These are phyloP conservation scores for Aspergillus coremiiformis DNA, from an alignment of 495 filamentous ascomycete genomes.

Conservation along the genomic window DNA sequence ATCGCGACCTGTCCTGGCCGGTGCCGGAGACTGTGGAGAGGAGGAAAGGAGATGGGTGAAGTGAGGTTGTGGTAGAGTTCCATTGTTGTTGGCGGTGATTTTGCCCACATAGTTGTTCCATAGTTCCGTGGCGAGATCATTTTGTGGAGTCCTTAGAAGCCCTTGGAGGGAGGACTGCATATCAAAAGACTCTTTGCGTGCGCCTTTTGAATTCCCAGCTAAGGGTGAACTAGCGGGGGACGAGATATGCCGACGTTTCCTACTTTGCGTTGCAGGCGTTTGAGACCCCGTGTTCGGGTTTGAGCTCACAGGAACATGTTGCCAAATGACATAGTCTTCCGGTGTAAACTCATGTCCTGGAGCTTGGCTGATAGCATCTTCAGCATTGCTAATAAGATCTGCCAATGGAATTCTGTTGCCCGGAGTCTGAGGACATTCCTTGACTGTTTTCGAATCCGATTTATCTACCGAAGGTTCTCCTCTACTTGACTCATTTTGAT, in stretches of 20 bases:
- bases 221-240: slow-evolving; percentile 70
- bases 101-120: slow-evolving; percentile 71
- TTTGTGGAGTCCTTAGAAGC: slow-evolving; percentile 64
- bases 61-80: slow-evolving; percentile 39
- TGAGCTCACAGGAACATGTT: slow-evolving; percentile 46
- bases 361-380: slow-evolving; percentile 43
- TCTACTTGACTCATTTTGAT: slow-evolving; percentile 19
- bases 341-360: slow-evolving; percentile 47
- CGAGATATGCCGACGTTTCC: slow-evolving; percentile 72
- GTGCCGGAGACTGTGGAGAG: slow-evolving; percentile 55
- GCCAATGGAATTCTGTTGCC: slow-evolving; percentile 65
- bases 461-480: slow-evolving; percentile 20
- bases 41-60: slow-evolving; percentile 64
- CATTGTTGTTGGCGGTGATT: slow-evolving; percentile 31
- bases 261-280: slow-evolving; percentile 46
- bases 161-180: slow-evolving; percentile 46
- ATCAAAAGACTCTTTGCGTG: slow-evolving; percentile 37
- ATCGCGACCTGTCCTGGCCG: slow-evolving; percentile 34
- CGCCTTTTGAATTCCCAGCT: slow-evolving; percentile 37
- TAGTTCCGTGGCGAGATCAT: slow-evolving; percentile 77
- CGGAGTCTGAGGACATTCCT: slow-evolving; percentile 63
- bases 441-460: slow-evolving; percentile 29
- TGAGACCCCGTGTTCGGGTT: slow-evolving; percentile 32
- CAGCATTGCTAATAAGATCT: slow-evolving; percentile 70
- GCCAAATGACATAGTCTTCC: slow-evolving; percentile 69